These are phyloP conservation scores for Lactarius hatsudake DNA, from an alignment of 768 basidiomycete species.

Conservation along the genomic window DNA sequence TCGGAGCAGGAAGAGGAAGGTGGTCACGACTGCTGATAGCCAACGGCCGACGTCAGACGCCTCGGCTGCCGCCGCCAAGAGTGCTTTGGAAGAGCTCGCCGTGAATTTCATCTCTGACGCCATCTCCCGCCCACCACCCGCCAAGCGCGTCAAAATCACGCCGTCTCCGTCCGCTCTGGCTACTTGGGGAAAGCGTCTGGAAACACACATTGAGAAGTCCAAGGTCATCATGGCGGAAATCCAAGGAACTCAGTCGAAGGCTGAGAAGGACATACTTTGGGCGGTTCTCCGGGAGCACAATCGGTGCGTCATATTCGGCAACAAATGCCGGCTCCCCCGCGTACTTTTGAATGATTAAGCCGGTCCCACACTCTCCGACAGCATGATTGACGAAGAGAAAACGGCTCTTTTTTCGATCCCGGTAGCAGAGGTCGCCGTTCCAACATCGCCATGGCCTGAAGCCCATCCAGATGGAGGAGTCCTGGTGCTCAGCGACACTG, in stretches of 20 bases:
- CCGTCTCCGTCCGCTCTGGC: slow-evolving; percentile 35
- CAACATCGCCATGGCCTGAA: slow-evolving; percentile 41
- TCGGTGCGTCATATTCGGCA: slow-evolving; percentile 43
- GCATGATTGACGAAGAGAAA: slow-evolving; percentile 38
- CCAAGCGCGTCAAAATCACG: slow-evolving; percentile 22
- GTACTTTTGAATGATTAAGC: slow-evolving; percentile 13
- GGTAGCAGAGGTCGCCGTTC: slow-evolving; percentile 1
- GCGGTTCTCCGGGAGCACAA: slow-evolving; percentile 46
- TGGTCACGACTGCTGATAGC: slow-evolving; percentile 28
- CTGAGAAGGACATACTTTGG: slow-evolving; percentile 48
- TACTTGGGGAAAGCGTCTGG: slow-evolving; percentile 44
- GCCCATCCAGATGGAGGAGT: slow-evolving; percentile 40
- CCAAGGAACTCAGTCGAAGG: slow-evolving; percentile 41
- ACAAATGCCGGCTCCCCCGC: slow-evolving; percentile 1
- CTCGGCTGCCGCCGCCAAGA: slow-evolving; percentile 18
- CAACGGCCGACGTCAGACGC: slow-evolving; percentile 37
- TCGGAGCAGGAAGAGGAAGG: slow-evolving; percentile 39
- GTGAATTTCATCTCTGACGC: slow-evolving; percentile 19
- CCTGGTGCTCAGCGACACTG: slow-evolving; percentile 46
- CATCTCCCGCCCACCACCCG: slow-evolving; percentile 20
- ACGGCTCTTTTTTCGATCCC: slow-evolving; percentile 9
- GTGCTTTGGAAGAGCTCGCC: slow-evolving; percentile 17
- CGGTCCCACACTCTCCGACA: slow-evolving; percentile 27
- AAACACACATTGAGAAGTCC: slow-evolving; percentile 49
- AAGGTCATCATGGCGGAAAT: slow-evolving; percentile 49